Percentiles rank a stretch among this genome's conserved stretches.
Evolutionary conservation across 2,329 filamentous ascomycete genomes (phyloP).

Genomic region (Colletotrichum sojae): DNA sequence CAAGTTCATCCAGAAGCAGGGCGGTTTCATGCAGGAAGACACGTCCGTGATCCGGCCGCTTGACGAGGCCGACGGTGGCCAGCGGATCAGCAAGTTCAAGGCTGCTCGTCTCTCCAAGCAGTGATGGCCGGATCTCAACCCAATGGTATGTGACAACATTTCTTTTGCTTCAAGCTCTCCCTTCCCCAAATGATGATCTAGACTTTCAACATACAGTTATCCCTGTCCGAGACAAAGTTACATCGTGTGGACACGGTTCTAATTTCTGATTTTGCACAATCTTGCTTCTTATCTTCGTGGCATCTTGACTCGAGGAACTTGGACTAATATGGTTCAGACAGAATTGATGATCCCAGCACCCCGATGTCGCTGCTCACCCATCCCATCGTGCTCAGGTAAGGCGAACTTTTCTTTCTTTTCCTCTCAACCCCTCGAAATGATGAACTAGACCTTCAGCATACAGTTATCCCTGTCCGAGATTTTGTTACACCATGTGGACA

Average conservation of each 20-base stretch:
- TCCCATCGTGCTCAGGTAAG: constrained; percentile 8
- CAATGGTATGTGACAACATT: constrained; percentile 39
- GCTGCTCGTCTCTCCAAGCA: constrained; percentile 74
- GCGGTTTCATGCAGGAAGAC: constrained; percentile 83
- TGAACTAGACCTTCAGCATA: constrained; percentile 36
- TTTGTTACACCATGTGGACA: constrained; percentile 27
- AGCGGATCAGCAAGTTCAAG: constrained; percentile 80
- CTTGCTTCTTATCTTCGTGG: background rate
- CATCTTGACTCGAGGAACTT: too few species aligned
- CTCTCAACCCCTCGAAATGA: constrained; percentile 26
- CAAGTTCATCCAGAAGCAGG: constrained; percentile 84
- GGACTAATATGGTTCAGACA: background rate
- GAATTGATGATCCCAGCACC: background rate
- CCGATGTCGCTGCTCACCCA: background rate
- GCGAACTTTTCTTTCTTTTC: background rate
- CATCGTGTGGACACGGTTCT: constrained; percentile 36
- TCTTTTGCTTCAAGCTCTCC: background rate
- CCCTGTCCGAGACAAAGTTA: constrained; percentile 33
- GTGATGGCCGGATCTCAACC: constrained; percentile 49
- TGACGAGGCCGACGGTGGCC: constrained; percentile 75
- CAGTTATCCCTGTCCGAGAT: constrained; percentile 41
- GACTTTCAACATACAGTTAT: constrained; percentile 37
- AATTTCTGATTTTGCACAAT: constrained; percentile 30
- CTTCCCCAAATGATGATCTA: constrained; percentile 32
- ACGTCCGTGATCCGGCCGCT: constrained; percentile 77